phyloP scores from a whole-genome alignment of 306 rosid species.

The Cucurbita argyrosperma region DNA sequence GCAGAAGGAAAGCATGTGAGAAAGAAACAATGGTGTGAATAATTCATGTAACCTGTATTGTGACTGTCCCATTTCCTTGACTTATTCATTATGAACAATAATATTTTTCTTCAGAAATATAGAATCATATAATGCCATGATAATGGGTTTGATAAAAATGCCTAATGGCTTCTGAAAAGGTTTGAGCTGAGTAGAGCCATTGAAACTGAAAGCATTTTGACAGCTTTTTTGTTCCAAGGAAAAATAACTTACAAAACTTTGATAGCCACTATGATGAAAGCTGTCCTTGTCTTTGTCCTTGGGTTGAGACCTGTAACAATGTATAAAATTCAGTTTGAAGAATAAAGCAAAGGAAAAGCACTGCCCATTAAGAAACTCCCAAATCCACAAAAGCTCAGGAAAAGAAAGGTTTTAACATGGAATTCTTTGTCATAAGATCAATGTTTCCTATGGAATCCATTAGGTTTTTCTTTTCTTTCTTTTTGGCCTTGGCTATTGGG shows the following conservation, averaged over 20 bases:
- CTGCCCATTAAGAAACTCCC: constrained; percentile 30
- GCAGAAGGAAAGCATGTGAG: background rate
- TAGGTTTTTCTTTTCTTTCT: constrained; percentile 6
- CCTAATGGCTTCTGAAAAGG: constrained; percentile 31
- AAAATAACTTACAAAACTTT: constrained; percentile 31
- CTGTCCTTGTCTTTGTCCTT: constrained; percentile 48
- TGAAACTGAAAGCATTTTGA: constrained; percentile 42
- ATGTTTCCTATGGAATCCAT: background rate
- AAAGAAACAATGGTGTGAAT: constrained; percentile 1
- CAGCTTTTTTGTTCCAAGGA: constrained; percentile 38
- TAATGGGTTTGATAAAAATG: constrained; percentile 59
- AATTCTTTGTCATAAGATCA: constrained; percentile 14
- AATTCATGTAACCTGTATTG: background rate
- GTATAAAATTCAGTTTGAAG: constrained; percentile 18
- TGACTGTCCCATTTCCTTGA: background rate
- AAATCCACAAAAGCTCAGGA: constrained; percentile 25
- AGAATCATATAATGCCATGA: constrained; percentile 23
- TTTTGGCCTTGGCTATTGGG: background rate
- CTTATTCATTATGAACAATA: background rate
- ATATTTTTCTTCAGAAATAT: constrained; percentile 2
- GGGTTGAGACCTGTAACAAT: constrained; percentile 7
- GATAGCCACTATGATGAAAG: constrained; percentile 72
- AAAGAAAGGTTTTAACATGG: constrained; percentile 18
- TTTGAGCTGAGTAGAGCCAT: constrained; percentile 40
- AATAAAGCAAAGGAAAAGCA: constrained; percentile 47